Base-by-base conservation (phyloP, 108 stramenopile genomes). In the Nitzschia palea region DNA sequence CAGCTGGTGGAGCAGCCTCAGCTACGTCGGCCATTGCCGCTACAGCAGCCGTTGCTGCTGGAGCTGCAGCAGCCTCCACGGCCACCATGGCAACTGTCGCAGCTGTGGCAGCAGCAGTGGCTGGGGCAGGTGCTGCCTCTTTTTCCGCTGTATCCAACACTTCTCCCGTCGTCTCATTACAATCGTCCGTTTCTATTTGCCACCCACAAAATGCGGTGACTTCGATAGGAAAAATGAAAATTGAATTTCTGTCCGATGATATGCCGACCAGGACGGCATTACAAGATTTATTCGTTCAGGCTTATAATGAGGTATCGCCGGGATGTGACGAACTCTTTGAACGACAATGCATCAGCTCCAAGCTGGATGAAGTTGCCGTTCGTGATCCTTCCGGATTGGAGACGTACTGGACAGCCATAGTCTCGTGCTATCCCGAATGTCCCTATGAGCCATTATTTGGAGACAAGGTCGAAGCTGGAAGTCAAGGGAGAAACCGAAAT, bases 361-460 rank as follows among this genome's bases (percentile, higher is more conserved):
- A 10, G 12, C 28, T 63, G 29, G 20, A 42, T 2, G 59, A 60
- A 14, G 40, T 30, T 10, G 4, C 17, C 29, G 14, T 28, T 31
- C 45, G 47, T 32, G 42, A 42, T 51, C 25, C 10, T n/a, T 12
- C 47, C 20, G 62, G 62, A 17, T 30, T 63, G 30, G 35, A 63
- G n/a, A 63, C 62, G 8, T 63, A 47, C 28, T 63, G 62, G 62
- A 50, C 17, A 31, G 47, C 48, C 23, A 48, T n/a, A 18, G 47
- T 63, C 1, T 63, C 62, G 8, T 63, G 62, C 25, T 63, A 30
- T 63, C 62, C 62, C 15, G 3, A 29, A 10, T 63, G 62, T 22
- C 62, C 62, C 1, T 32, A 18, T 48, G 62, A 63, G 9, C 62
- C 62, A 3, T 47, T 63, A 17, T 63, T 63, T 63, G 62, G 62